Evolutionary conservation across 257 asterid genomes (phyloP).

Genomic region (Gynochthodes officinalis): DNA sequence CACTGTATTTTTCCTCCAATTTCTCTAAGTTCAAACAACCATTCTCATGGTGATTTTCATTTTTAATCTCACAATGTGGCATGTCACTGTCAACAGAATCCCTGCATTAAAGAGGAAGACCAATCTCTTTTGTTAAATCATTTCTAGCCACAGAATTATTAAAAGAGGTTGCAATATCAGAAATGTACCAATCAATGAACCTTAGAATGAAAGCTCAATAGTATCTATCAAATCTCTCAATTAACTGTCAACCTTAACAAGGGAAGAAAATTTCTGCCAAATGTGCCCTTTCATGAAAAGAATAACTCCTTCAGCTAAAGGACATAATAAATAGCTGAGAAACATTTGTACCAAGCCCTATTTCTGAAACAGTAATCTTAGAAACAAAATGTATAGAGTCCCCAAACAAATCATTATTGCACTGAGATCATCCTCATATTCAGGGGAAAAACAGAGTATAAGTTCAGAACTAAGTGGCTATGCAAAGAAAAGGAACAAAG

Average conservation of each 20-base stretch:
- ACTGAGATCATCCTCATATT: neutral
- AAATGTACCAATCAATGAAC: neutral
- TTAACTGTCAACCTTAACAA: neutral
- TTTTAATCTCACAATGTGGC: conserved; percentile 37
- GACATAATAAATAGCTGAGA: neutral
- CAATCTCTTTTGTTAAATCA: conserved; percentile 9
- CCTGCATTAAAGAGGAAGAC: conserved; percentile 36
- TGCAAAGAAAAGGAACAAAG: neutral
- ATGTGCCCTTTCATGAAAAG: neutral
- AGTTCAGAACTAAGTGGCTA: neutral
- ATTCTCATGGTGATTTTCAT: conserved; percentile 44
- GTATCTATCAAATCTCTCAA: neutral
- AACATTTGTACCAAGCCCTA: neutral
- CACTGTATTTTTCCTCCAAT: conserved; percentile 40
- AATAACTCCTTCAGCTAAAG: neutral
- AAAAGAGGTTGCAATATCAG: neutral
- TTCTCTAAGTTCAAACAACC: conserved; percentile 49
- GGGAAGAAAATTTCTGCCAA: neutral
- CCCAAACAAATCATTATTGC: neutral
- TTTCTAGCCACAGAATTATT: conserved; percentile 7
- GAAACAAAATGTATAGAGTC: neutral
- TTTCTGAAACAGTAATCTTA: neutral
- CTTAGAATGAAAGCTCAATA: neutral
- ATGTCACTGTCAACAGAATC: conserved; percentile 41
- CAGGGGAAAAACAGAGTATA: neutral